Evolutionary conservation across 352 stramenopile genomes (phyloP), one percentile per base, ranked within the genome.

Genomic region (Phytophthora macrochlamydospora): DNA sequence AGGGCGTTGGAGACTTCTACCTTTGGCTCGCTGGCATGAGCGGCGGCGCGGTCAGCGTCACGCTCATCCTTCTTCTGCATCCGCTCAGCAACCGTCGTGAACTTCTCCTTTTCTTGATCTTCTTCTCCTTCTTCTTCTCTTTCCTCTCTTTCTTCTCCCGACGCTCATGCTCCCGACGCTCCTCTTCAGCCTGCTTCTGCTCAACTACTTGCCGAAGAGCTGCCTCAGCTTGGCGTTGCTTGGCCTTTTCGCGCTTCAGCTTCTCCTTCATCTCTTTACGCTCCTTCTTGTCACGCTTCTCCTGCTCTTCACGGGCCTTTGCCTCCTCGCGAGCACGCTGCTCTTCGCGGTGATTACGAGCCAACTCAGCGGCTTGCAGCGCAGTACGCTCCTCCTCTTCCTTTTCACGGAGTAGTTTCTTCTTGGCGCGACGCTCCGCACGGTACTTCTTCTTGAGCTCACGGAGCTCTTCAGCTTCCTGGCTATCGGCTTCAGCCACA

Each of bases 81-180:
- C 5, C 81, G 81, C 24, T 87, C 76, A 9, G 78, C 64, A 24
- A 75, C 76, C 7, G 68, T 75, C 8, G 78, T 87, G 69, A 87
- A 90, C 74, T 90, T 90, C 28, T 81, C 71, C 56, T 80, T 80
- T 40, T 40, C 9, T 40, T 24, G 18, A 40, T 6, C 56, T 79
- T 79, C 30, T 79, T 78, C n/a, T 52, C 50, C 63, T 85, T 87
- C 33, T 79, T 84, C 57, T 78, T 82, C 9, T 78, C 65, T 44
- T 79, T 76, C 43, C 60, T 73, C 40, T 76, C 65, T 43, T 76
- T 70, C 44, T 76, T 74, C 29, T 77, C 68, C 56, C 67, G 73
- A 35, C 44, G 53, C 45, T 87, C 65, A 28, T 68, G 67, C 42
- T 76, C 66, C 1, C 67, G 71, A 30, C 71, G 70, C 51, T 79